Conservation (phyloP, 164 flowering plant species). For the Tinospora cordifolia region DNA sequence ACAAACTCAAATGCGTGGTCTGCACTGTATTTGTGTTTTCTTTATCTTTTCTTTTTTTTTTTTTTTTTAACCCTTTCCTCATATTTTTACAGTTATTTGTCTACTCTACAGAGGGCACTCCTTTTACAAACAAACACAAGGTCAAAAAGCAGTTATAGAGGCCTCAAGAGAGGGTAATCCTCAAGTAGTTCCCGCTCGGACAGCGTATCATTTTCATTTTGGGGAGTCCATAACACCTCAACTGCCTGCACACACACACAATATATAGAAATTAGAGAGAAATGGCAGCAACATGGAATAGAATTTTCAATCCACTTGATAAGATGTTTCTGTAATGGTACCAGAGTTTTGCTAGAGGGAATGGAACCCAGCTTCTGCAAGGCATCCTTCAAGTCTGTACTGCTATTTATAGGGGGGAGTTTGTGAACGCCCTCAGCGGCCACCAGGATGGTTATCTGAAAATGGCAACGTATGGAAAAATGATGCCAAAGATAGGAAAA, state of each 20-base stretch:
- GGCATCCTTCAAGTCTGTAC: constrained; percentile 75
- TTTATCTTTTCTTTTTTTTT: no score
- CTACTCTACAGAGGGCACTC: constrained; percentile 5
- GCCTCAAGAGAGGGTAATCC: constrained; percentile 91
- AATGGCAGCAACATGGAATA: constrained; percentile 1
- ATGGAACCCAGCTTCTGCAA: constrained; percentile 83
- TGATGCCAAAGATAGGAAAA: no score
- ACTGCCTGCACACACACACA: constrained; percentile 53
- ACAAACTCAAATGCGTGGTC: background rate
- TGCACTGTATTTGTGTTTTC: no score
- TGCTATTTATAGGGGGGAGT: constrained; percentile 66
- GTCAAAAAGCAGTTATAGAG: constrained; percentile 29
- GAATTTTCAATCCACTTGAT: background rate
- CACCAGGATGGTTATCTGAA: constrained; percentile 80
- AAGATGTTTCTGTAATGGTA: constrained; percentile 12
- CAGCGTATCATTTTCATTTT: constrained; percentile 75
- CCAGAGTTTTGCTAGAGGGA: constrained; percentile 60
- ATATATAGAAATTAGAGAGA: background rate
- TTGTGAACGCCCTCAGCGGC: constrained; percentile 83
- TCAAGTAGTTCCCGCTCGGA: constrained; percentile 78
- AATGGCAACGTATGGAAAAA: background rate
- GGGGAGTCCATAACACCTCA: constrained; percentile 98
- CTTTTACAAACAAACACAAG: constrained; percentile 6
- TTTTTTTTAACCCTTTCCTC: no score
- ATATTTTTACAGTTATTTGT: background rate